Conservation (phyloP, 805 yeast species). For the Yarrowia hollandica region DNA sequence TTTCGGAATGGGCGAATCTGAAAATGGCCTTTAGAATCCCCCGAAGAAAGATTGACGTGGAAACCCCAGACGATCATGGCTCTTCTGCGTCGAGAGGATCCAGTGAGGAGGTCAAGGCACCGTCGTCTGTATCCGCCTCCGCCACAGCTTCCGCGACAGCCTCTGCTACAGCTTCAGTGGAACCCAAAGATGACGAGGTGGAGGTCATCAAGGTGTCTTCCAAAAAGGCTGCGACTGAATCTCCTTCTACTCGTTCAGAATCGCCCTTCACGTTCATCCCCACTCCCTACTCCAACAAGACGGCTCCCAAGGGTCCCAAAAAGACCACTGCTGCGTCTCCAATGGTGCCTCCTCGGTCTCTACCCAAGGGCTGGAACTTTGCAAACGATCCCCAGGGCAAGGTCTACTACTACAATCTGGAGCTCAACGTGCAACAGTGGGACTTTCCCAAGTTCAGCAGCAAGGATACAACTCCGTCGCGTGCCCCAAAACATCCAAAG, state of each 20-base stretch:
- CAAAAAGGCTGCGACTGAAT: background rate
- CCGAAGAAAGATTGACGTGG: conserved; percentile 46
- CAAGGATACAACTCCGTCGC: too few species aligned
- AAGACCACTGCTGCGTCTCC: background rate
- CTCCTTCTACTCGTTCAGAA: conserved; percentile 22
- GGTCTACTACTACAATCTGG: conserved; percentile 22
- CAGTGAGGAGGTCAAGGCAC: conserved; percentile 20
- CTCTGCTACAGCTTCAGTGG: too few species aligned
- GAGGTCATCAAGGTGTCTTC: background rate
- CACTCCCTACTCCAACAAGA: conserved; percentile 4
- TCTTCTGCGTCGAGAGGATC: background rate
- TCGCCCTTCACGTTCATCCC: conserved; percentile 35
- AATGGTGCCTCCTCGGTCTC: background rate
- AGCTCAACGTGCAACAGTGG: conserved; percentile 17
- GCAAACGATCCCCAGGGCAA: conserved; percentile 11
- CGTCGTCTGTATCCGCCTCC: too few species aligned
- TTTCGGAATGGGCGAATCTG: conserved; percentile 68
- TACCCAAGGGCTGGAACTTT: conserved; percentile 13
- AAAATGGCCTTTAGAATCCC: conserved; percentile 87
- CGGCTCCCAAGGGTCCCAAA: conserved; percentile 34
- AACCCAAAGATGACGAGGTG: background rate
- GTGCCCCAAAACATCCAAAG: conserved; percentile 39
- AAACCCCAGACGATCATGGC: conserved; percentile 19
- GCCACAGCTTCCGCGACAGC: too few species aligned
- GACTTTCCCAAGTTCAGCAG: conserved; percentile 31